These are phyloP conservation scores for Gypsophila paniculata DNA, from an alignment of 179 eudicot species.

Conservation along the genomic window DNA sequence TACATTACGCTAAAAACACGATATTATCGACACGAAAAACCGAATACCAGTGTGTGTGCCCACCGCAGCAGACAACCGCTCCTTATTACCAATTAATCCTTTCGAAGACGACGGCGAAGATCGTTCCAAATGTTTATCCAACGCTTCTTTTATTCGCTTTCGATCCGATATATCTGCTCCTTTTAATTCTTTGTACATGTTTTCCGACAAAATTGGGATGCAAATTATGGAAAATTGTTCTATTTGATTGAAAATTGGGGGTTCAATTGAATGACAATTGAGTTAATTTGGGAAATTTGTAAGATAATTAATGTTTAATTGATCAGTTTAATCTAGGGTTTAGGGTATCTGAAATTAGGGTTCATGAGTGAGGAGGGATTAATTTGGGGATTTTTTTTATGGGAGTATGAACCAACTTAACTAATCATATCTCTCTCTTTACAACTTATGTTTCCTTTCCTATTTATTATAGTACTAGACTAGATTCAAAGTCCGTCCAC, in stretches of 20 bases:
- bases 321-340: too few species aligned
- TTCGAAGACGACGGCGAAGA: constrained; percentile 59
- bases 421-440: constrained; percentile 26
- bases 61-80: constrained; percentile 26
- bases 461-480: too few species aligned
- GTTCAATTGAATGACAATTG: neutral
- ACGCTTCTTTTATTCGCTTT: constrained; percentile 57
- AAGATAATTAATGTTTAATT: too few species aligned
- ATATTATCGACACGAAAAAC: too few species aligned
- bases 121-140: constrained; percentile 65
- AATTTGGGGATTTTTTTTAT: neutral
- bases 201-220: too few species aligned
- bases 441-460: neutral
- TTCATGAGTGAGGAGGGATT: constrained; percentile 21
- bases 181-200: constrained; percentile 26
- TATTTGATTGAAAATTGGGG: neutral
- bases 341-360: constrained; percentile 32
- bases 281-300: too few species aligned
- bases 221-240: neutral
- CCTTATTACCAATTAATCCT: constrained; percentile 39
- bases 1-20: too few species aligned
- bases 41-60: too few species aligned
- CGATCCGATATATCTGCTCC: constrained; percentile 43
- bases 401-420: too few species aligned
- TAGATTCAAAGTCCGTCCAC: too few species aligned